Evolutionary conservation across 352 stramenopile species (phyloP), one percentile per base, ranked within the genome.

Genomic region (Phytophthora kernoviae): DNA sequence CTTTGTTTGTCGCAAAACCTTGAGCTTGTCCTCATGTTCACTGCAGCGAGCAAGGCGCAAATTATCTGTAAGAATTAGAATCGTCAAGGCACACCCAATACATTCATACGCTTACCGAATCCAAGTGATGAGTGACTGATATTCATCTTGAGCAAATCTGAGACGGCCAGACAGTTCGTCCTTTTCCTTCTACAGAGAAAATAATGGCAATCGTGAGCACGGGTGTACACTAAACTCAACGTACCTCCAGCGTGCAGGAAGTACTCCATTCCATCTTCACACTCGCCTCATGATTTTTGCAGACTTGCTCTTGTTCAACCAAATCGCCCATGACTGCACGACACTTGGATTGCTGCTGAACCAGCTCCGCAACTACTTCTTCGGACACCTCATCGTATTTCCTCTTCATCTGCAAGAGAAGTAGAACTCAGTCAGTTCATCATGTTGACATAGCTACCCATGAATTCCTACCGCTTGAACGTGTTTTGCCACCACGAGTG

Each of bases 11-110:
- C 81, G 42, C 0, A 70, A 52, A 3, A 45, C 43, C 41, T 68
- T 58, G 53, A 71, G 70, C 30, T 85, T 79, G 8, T 68, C 58
- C 44, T 87, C 65, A 10, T 75, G 69, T 14, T 81, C 76, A 40
- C 77, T 84, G n/a, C 10, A 55, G 2, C 44, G 8, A 10, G 12
- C 20, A 42, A 1, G n/a, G n/a, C n/a, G n/a, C n/a, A n/a, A n/a
- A n/a, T n/a, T n/a, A 30, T 6, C 24, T 30, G 3, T 30, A 6
- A 30, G 24, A 30, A 30, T 6, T 30, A 30, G 24, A 30, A 3
- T 30, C n/a, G n/a, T 30, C 3, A 30, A 7, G 24, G 24, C 34
- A 41, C n/a, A 41, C 4, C 34, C 3, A 41, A 18, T 32, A 15
- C 17, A 18, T 33, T 47, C 5, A 1, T 32, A 32, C 4, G 33